These are phyloP conservation scores for Cutaneotrichosporon spelunceum DNA, from an alignment of 1,284 basidiomycete genomes.

Conservation along the genomic window DNA sequence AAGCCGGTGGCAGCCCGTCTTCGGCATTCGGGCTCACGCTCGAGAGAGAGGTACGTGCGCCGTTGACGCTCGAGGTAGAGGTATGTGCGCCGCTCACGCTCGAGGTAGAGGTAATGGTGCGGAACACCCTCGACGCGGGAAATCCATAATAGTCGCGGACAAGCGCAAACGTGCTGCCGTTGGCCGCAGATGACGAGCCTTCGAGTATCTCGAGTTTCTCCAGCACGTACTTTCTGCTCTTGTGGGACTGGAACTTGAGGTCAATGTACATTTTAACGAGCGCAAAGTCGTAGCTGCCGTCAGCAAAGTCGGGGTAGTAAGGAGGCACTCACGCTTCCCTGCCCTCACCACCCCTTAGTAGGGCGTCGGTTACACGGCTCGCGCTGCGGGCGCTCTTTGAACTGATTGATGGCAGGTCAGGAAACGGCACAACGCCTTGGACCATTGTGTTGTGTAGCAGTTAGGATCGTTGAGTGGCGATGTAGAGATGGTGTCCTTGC, in stretches of 20 bases:
- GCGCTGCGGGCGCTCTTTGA: background rate
- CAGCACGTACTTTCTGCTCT: background rate
- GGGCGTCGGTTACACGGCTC: background rate
- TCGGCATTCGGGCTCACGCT: too few species aligned
- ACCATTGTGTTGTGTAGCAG: background rate
- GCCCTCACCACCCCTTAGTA: background rate
- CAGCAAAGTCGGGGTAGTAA: background rate
- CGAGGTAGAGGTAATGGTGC: background rate
- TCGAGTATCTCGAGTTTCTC: conserved; percentile 18
- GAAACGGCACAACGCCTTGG: background rate
- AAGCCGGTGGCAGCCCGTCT: background rate
- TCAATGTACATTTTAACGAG: background rate
- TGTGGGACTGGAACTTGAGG: background rate
- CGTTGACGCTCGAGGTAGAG: too few species aligned
- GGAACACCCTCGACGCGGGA: conserved; percentile 2
- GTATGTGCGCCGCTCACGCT: too few species aligned
- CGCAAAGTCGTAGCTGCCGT: background rate
- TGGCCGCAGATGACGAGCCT: background rate
- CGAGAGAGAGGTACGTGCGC: too few species aligned
- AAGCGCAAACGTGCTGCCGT: conserved; percentile 6
- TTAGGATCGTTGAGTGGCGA: background rate
- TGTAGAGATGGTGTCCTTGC: background rate
- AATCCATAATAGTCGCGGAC: conserved; percentile 14
- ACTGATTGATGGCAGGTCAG: background rate
- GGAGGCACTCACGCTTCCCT: background rate